Evolutionary conservation across 2,329 filamentous ascomycete genomes (phyloP).

Genomic region (Xylariaceae sp.): DNA sequence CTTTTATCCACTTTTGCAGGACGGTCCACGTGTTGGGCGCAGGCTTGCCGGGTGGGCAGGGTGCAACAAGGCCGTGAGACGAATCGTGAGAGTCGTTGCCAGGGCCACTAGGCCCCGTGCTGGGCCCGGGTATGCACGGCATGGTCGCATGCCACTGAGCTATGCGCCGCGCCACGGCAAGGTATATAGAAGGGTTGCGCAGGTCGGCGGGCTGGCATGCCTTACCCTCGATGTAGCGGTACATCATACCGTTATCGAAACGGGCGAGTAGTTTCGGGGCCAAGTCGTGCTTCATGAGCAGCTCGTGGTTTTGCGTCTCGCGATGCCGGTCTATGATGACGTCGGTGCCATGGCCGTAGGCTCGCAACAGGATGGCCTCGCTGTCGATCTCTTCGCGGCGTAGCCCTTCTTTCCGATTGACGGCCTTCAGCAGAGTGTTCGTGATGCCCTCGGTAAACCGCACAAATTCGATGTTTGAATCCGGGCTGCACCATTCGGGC

Average conservation of each 20-base stretch:
- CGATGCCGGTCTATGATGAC: slow-evolving; percentile 93
- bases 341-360: slow-evolving; percentile 91
- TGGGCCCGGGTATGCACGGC: slow-evolving; percentile 48
- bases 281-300: slow-evolving; percentile 77
- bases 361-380: slow-evolving; percentile 82
- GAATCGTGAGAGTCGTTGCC: slow-evolving; percentile 36
- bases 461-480: slow-evolving; percentile 75
- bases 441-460: slow-evolving; percentile 98
- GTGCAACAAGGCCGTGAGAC: slow-evolving; percentile 50
- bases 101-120: slow-evolving; percentile 36
- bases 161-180: slow-evolving; percentile 75
- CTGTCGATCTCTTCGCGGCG: slow-evolving; percentile 58
- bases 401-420: slow-evolving; percentile 61
- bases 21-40: slow-evolving; percentile 91
- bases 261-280: slow-evolving; percentile 84
- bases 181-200: slow-evolving; percentile 69
- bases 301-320: slow-evolving; percentile 73
- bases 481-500: slow-evolving; percentile 74
- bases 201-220: slow-evolving; percentile 79
- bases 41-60: slow-evolving; percentile 65
- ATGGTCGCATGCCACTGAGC: slow-evolving; percentile 88
- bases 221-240: slow-evolving; percentile 79
- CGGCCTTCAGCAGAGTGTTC: slow-evolving; percentile 81
- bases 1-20: slow-evolving; percentile 92
- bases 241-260: slow-evolving; percentile 94